These are phyloP conservation scores for Chamaecyparis obtusa DNA, from an alignment of 75 land plant genomes.

Conservation along the genomic window DNA sequence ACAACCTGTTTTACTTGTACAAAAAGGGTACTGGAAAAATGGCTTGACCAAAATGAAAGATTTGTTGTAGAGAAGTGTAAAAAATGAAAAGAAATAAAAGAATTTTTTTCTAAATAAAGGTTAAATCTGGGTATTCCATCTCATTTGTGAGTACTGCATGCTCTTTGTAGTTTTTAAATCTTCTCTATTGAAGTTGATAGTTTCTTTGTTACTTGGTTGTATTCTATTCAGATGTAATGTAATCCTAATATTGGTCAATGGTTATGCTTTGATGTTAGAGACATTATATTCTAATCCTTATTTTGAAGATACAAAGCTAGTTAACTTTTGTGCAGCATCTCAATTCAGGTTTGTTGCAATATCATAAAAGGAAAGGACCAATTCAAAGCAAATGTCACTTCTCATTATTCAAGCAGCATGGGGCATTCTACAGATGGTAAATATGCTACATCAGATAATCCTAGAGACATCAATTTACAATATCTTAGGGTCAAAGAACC, in stretches of 20 bases:
- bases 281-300: slow-evolving; percentile 81
- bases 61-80: too few relatives aligned
- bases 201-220: background rate
- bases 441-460: background rate
- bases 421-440: background rate
- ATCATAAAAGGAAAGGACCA: background rate
- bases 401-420: background rate
- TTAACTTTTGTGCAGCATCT: too few relatives aligned
- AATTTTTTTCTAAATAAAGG: too few relatives aligned
- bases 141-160: slow-evolving; percentile 59
- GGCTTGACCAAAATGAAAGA: too few relatives aligned
- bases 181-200: background rate
- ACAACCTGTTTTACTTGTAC: too few relatives aligned
- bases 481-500: background rate
- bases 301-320: slow-evolving; percentile 80
- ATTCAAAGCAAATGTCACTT: background rate
- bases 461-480: background rate
- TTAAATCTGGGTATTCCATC: slow-evolving; percentile 90
- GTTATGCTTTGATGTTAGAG: slow-evolving; percentile 31
- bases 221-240: background rate
- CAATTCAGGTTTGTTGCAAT: background rate
- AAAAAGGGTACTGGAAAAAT: too few relatives aligned
- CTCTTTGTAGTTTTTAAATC: background rate
- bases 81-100: too few relatives aligned
- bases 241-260: background rate